Evolutionary conservation across 1,284 basidiomycete genomes (phyloP).

Genomic region (Coriolopsis trogii): DNA sequence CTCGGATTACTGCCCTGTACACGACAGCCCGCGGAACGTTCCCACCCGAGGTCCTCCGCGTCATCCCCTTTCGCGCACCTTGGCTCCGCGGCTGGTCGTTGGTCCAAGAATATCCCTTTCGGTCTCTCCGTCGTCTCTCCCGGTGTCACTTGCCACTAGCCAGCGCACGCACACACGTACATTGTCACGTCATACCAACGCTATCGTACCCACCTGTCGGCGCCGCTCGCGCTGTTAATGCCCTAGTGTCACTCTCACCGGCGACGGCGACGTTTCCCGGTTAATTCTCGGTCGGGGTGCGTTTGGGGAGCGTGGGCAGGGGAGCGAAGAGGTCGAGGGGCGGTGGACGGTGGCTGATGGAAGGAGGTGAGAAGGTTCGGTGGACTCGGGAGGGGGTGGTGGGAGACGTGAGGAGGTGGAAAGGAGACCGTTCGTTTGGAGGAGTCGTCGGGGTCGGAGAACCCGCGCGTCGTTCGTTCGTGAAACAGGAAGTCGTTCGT

Average conservation of each 20-base stretch:
- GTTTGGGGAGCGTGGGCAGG: not conserved
- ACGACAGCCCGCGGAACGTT: no score
- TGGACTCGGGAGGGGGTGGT: not conserved
- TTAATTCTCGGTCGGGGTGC: no score
- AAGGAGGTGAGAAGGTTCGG: not conserved
- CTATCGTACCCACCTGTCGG: no score
- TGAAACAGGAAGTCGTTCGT: conserved; percentile 1
- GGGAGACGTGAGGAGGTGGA: not conserved
- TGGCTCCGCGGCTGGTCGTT: no score
- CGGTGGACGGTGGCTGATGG: not conserved
- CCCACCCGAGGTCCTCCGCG: no score
- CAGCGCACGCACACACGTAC: not conserved
- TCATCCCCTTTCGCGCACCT: no score
- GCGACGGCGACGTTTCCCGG: no score
- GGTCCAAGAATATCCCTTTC: no score
- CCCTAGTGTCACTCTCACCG: no score
- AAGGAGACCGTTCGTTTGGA: not conserved
- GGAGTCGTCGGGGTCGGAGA: no score
- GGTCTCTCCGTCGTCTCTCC: not conserved
- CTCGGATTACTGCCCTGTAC: not conserved
- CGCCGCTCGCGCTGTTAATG: not conserved
- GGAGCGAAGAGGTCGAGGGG: not conserved
- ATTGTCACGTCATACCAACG: no score
- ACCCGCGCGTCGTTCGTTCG: not conserved
- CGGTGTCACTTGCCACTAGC: not conserved